Evolutionary conservation across 208 protist genomes (phyloP).

Genomic region (Trypanosoma melophagium): DNA sequence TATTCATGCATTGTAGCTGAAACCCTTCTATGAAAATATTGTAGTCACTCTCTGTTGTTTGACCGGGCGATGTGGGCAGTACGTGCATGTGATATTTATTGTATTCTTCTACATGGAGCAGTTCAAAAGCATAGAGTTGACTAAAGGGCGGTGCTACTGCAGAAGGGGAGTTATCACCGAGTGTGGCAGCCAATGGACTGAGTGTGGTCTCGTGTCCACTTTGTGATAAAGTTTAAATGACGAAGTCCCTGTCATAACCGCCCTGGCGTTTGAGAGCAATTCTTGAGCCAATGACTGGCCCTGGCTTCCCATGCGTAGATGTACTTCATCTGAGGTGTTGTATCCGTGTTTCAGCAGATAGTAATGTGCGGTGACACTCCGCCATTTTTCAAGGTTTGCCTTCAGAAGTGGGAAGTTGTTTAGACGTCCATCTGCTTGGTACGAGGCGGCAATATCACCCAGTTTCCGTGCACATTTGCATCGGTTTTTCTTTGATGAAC

Average conservation of each 20-base stretch:
- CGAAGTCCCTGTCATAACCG: conserved; percentile 23
- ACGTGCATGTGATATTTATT: conserved; percentile 43
- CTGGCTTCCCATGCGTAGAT: conserved; percentile 40
- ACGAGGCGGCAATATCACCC: conserved; percentile 47
- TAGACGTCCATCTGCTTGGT: conserved; percentile 26
- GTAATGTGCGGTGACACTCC: conserved; percentile 29
- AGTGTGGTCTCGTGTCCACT: conserved; percentile 66
- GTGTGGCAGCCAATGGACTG: conserved; percentile 39
- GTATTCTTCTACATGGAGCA: conserved; percentile 38
- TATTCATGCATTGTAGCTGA: conserved; percentile 39
- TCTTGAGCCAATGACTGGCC: conserved; percentile 40
- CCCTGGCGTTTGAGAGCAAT: conserved; percentile 40
- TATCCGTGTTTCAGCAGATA: conserved; percentile 36
- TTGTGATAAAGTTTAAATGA: conserved; percentile 51
- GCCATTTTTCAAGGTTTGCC: conserved; percentile 32
- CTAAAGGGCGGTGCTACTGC: conserved; percentile 56
- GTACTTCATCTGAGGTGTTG: conserved; percentile 36
- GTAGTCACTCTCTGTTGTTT: conserved; percentile 34
- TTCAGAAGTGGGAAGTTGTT: conserved; percentile 20
- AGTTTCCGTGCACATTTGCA: conserved; percentile 41
- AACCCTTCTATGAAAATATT: conserved; percentile 31
- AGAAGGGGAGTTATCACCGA: conserved; percentile 37
- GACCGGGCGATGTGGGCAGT: conserved; percentile 40
- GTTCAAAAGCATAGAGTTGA: conserved; percentile 43
- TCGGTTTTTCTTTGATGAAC: conserved; percentile 36